Evolutionary conservation across 768 basidiomycete species (phyloP).

Genomic region (Suillus decipiens): DNA sequence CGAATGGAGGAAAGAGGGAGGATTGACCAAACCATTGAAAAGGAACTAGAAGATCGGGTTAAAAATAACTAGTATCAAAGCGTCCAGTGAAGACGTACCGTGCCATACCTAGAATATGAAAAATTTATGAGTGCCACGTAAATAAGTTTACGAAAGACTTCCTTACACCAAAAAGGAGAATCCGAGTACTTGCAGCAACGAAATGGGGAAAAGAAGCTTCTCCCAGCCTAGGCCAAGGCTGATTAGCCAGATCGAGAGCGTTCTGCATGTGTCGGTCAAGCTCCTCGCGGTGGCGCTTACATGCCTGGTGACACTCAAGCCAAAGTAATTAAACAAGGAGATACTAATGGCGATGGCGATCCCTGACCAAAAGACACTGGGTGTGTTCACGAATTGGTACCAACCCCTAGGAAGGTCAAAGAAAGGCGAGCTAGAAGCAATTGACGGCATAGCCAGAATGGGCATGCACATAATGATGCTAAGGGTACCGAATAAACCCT

Average conservation of each 20-base stretch:
- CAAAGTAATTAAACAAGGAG: slow-evolving; percentile 85
- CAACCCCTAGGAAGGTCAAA: slow-evolving; percentile 92
- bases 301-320: slow-evolving; percentile 87
- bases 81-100: slow-evolving; percentile 46
- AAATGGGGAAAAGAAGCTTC: slow-evolving; percentile 76
- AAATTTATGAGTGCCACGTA: slow-evolving; percentile 13
- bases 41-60: slow-evolving; percentile 56
- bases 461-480: slow-evolving; percentile 82
- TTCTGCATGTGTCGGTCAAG: slow-evolving; percentile 93
- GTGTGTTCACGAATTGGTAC: slow-evolving; percentile 82
- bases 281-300: slow-evolving; percentile 92
- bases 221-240: slow-evolving; percentile 93
- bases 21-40: slow-evolving; percentile 81
- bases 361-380: slow-evolving; percentile 65
- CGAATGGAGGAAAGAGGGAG: slow-evolving; percentile 62
- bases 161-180: slow-evolving; percentile 90
- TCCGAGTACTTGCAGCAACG: slow-evolving; percentile 78
- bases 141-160: slow-evolving; percentile 15
- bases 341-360: slow-evolving; percentile 78
- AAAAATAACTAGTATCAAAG: slow-evolving; percentile 6
- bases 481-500: slow-evolving; percentile 88
- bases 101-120: slow-evolving; percentile 67
- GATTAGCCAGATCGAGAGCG: slow-evolving; percentile 94
- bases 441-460: slow-evolving; percentile 68
- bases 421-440: slow-evolving; percentile 63